These are phyloP conservation scores for Phytophthora palmivora DNA, from an alignment of 352 stramenopile genomes.

Conservation along the genomic window DNA sequence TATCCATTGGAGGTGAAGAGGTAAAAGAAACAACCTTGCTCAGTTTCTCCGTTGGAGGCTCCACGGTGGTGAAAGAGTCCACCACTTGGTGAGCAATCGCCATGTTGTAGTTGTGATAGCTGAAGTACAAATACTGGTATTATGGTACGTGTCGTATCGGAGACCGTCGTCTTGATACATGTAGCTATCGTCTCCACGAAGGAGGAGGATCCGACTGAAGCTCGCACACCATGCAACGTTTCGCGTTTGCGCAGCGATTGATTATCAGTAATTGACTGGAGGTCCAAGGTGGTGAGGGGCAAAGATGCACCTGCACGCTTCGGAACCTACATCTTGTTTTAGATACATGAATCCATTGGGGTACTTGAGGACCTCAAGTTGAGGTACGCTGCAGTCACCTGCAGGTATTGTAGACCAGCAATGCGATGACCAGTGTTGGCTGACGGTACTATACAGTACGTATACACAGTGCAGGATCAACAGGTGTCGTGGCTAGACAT, in stretches of 20 bases:
- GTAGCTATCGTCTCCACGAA: background rate
- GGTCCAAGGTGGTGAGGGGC: conserved; percentile 2
- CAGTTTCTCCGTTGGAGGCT: too few relatives aligned
- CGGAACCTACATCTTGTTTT: conserved; percentile 15
- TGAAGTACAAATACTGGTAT: too few relatives aligned
- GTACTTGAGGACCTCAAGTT: too few relatives aligned
- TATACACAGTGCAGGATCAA: too few relatives aligned
- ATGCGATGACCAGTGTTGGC: too few relatives aligned
- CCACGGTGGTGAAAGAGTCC: too few relatives aligned
- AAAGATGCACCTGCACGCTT: conserved; percentile 9
- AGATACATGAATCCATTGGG: background rate
- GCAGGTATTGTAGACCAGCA: too few relatives aligned
- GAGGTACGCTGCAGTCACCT: too few relatives aligned
- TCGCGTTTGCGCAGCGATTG: conserved; percentile 13
- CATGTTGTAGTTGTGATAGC: too few relatives aligned
- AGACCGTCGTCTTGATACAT: background rate
- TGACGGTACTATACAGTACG: too few relatives aligned
- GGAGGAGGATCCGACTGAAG: conserved; percentile 8
- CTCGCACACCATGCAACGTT: conserved; percentile 21
- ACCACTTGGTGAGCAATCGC: too few relatives aligned
- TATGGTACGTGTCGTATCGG: background rate
- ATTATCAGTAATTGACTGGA: conserved; percentile 5
- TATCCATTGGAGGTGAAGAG: conserved; percentile 20
- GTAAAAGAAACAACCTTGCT: too few relatives aligned
- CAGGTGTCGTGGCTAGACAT: background rate